A percentile compares a stretch with the other conserved stretches of the same genome.
phyloP scores from a whole-genome alignment of 202 grass and related monocot genomes.

The Zoysia matrella region DNA sequence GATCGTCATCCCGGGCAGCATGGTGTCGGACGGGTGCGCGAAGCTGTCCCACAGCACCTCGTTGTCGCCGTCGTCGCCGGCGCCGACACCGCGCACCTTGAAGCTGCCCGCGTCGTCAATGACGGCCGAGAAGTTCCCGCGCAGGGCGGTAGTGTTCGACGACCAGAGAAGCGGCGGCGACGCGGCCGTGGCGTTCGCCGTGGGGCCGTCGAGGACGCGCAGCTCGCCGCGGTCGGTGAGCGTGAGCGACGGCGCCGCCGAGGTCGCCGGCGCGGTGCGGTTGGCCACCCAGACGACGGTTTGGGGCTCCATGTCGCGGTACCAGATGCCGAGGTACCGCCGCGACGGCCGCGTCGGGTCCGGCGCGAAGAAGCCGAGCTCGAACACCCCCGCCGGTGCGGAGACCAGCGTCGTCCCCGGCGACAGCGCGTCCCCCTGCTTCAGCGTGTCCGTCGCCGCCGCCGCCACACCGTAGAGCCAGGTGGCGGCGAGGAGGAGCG shows the following conservation, averaged over 20 bases:
- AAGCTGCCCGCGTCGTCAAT: slow-evolving; percentile 48
- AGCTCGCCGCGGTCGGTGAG: slow-evolving; percentile 58
- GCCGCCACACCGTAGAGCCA: background rate
- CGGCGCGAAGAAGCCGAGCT: slow-evolving; percentile 67
- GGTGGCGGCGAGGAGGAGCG: slow-evolving; percentile 1
- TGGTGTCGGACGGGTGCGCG: slow-evolving; percentile 67
- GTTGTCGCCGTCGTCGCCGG: background rate
- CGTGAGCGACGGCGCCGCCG: slow-evolving; percentile 47
- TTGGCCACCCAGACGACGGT: slow-evolving; percentile 75
- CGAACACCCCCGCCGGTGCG: slow-evolving; percentile 52
- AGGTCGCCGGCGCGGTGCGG: slow-evolving; percentile 38
- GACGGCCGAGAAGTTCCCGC: slow-evolving; percentile 26
- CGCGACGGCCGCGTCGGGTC: slow-evolving; percentile 47
- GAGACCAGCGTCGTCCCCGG: slow-evolving; percentile 56
- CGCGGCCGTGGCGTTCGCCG: slow-evolving; percentile 7
- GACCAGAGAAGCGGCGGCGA: slow-evolving; percentile 49
- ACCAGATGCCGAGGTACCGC: slow-evolving; percentile 79
- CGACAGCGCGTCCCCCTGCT: slow-evolving; percentile 45
- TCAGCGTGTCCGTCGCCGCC: slow-evolving; percentile 51
- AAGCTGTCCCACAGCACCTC: slow-evolving; percentile 85
- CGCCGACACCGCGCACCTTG: slow-evolving; percentile 27
- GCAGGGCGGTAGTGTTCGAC: slow-evolving; percentile 37
- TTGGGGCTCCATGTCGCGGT: slow-evolving; percentile 43
- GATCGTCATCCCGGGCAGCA: slow-evolving; percentile 74
- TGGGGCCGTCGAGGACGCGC: slow-evolving; percentile 51